phyloP scores from a whole-genome alignment of 768 basidiomycete genomes.

The Naganishia friedmannii region DNA sequence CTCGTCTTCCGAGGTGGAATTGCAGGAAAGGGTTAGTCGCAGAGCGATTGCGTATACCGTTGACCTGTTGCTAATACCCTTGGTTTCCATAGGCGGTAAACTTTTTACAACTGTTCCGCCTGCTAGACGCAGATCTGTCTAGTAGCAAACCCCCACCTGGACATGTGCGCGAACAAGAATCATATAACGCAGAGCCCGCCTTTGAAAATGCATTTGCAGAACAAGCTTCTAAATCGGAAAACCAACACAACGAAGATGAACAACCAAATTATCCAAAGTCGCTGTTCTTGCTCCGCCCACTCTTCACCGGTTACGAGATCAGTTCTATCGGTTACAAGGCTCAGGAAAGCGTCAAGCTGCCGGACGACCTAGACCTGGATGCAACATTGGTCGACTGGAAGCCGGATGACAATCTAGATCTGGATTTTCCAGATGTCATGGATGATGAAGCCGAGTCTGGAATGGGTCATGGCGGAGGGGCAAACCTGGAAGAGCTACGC shows the following conservation, averaged over 20 bases:
- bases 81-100: conserved; percentile 67
- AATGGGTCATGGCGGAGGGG: conserved; percentile 46
- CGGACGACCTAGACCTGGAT: conserved; percentile 82
- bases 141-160: conserved; percentile 55
- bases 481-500: conserved; percentile 46
- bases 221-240: conserved; percentile 15
- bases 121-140: conserved; percentile 72
- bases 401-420: conserved; percentile 37
- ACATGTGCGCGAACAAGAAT: not conserved
- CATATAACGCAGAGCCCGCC: not conserved
- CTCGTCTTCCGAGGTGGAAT: conserved; percentile 64
- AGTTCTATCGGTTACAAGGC: conserved; percentile 78
- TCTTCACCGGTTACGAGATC: conserved; percentile 74
- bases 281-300: conserved; percentile 74
- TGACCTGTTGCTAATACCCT: not conserved
- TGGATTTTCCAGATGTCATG: conserved; percentile 34
- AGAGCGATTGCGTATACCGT: not conserved
- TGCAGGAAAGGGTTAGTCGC: conserved; percentile 75
- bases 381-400: conserved; percentile 68
- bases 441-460: conserved; percentile 47
- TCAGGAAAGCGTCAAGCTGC: conserved; percentile 74
- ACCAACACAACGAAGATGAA: conserved; percentile 51
- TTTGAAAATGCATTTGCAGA: conserved; percentile 21
- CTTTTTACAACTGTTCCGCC: conserved; percentile 67
- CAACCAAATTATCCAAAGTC: conserved; percentile 74